A percentile compares a stretch with the other conserved stretches of the same genome.
Conservation (phyloP, 176 grass and related monocot species). For the Lolium multiflorum region DNA sequence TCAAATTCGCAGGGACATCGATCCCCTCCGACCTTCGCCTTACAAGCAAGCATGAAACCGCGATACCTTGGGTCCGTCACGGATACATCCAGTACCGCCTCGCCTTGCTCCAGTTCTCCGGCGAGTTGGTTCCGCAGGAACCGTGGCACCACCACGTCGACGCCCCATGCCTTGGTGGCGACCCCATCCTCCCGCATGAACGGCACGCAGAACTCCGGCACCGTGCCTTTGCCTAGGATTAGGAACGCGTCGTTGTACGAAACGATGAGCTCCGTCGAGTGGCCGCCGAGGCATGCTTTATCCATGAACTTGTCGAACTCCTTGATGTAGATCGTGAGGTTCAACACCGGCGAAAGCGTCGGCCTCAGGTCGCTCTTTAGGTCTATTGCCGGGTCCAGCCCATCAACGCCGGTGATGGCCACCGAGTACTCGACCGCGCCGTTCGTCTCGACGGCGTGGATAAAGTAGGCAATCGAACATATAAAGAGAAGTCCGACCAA, state of each 20-base stretch:
- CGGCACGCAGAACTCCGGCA: neutral
- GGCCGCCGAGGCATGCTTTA: neutral
- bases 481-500: no score
- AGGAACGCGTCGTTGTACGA: neutral
- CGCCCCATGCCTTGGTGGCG: neutral
- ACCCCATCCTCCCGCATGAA: neutral
- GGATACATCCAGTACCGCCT: neutral
- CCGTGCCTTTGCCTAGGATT: neutral
- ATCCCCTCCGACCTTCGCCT: neutral
- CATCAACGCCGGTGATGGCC: neutral
- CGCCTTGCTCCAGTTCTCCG: neutral
- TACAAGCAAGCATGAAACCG: neutral
- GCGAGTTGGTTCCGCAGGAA: neutral
- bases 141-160: neutral
- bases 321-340: constrained; percentile 6
- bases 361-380: neutral
- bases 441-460: neutral
- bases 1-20: neutral
- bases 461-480: neutral
- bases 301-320: neutral
- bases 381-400: neutral
- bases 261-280: neutral
- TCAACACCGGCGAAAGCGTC: neutral
- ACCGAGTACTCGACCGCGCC: neutral
- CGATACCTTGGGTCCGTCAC: neutral